phyloP scores from a whole-genome alignment of 345 rosid species.

The Syzygium aromaticum region DNA sequence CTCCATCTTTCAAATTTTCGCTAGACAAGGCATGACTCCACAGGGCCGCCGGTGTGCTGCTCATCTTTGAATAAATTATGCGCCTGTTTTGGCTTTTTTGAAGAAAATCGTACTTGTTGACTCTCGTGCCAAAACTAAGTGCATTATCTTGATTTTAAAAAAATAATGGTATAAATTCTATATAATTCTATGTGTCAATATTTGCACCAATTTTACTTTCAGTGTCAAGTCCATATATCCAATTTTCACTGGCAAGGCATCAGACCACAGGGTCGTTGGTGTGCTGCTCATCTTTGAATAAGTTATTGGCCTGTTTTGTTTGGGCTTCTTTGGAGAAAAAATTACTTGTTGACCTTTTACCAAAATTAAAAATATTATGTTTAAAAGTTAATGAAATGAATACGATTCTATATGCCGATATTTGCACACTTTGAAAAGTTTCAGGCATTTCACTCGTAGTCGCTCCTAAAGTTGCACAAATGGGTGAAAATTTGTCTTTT shows the following conservation, averaged over 20 bases:
- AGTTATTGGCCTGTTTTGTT: background rate
- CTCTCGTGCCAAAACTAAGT: background rate
- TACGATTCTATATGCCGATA: background rate
- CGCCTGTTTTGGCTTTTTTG: background rate
- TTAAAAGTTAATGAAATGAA: background rate
- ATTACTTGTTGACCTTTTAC: background rate
- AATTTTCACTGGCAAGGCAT: background rate
- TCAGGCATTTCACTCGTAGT: background rate
- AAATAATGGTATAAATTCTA: background rate
- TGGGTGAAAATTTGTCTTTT: background rate
- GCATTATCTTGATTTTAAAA: background rate
- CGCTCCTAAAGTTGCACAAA: background rate
- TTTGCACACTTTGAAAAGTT: background rate
- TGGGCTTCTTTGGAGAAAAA: background rate
- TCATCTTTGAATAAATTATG: background rate
- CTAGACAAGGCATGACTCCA: background rate
- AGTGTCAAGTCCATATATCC: background rate
- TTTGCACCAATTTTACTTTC: background rate
- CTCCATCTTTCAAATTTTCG: background rate
- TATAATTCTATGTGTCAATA: background rate
- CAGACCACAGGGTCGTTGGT: background rate
- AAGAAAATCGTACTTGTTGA: background rate
- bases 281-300: background rate
- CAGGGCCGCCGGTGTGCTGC: background rate
- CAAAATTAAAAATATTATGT: background rate